phyloP scores from a whole-genome alignment of 2,329 filamentous ascomycete species.

The Paracoccidioides lutzii region DNA sequence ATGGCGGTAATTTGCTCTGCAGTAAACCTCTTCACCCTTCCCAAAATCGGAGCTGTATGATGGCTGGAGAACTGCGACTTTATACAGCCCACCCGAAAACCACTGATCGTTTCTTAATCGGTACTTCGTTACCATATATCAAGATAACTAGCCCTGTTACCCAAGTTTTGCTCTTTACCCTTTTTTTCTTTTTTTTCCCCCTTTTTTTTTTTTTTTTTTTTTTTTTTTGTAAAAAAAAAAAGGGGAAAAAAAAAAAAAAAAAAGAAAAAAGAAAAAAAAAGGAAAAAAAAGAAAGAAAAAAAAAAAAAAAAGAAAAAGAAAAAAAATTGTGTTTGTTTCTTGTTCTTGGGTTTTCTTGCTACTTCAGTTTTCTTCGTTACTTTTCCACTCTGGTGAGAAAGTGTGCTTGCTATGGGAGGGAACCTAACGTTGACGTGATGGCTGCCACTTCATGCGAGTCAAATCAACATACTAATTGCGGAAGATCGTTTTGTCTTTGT shows the following conservation, averaged over 20 bases:
- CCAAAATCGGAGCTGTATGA: background rate
- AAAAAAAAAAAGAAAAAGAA: background rate
- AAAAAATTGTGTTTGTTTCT: background rate
- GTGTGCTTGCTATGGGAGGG: background rate
- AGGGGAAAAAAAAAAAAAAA: background rate
- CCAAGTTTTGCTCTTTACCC: too few relatives aligned
- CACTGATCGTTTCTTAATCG: background rate
- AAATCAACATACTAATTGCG: background rate
- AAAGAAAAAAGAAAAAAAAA: background rate
- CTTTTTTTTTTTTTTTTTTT: background rate
- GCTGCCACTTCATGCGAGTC: background rate
- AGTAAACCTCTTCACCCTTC: background rate
- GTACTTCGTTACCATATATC: slow-evolving; percentile 1
- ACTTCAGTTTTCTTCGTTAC: background rate
- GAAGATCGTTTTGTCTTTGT: background rate
- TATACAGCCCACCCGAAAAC: background rate
- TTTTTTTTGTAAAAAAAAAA: background rate
- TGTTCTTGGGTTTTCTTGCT: background rate
- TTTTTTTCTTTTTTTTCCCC: too few relatives aligned
- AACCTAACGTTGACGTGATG: background rate
- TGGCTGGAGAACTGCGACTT: background rate
- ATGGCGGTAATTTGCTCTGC: slow-evolving; percentile 2
- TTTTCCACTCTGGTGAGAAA: background rate
- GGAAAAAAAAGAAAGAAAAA: background rate
- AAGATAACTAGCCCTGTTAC: background rate